These are phyloP conservation scores for Pseudocercospora macadamiae DNA, from an alignment of 2,329 filamentous ascomycete genomes.

Conservation along the genomic window DNA sequence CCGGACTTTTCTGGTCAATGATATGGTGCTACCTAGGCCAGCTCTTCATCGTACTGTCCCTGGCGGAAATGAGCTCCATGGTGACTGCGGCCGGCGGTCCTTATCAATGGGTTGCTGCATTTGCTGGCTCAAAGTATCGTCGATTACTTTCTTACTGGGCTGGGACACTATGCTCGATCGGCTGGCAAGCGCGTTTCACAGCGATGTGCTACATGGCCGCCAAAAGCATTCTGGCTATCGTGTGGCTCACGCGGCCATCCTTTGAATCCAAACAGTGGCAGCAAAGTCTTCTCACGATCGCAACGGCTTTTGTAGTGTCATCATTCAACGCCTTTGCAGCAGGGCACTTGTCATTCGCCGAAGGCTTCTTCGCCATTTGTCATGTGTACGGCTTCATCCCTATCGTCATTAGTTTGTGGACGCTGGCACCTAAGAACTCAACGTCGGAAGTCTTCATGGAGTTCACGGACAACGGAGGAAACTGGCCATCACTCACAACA, in stretches of 20 bases:
- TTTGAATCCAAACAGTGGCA: constrained; percentile 31
- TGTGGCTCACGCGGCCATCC: constrained; percentile 43
- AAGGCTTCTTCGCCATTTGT: constrained; percentile 37
- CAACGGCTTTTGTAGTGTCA: constrained; percentile 24
- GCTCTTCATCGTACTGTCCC: constrained; percentile 37
- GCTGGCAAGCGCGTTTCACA: constrained; percentile 51
- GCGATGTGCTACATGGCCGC: constrained; percentile 49
- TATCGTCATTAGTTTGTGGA: constrained; percentile 35
- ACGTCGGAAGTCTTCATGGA: constrained; percentile 33
- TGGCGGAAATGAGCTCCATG: constrained; percentile 42
- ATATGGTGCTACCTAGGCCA: constrained; percentile 34
- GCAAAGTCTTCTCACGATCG: constrained; percentile 31
- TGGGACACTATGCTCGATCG: constrained; percentile 37
- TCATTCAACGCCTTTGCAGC: constrained; percentile 37
- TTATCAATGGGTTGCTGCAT: constrained; percentile 44
- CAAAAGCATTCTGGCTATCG: constrained; percentile 50
- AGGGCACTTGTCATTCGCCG: constrained; percentile 33
- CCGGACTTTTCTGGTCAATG: constrained; percentile 37
- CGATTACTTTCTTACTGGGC: constrained; percentile 52
- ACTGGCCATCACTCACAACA: constrained; percentile 43
- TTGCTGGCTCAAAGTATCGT: constrained; percentile 46
- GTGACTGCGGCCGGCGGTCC: constrained; percentile 34
- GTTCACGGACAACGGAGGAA: constrained; percentile 44
- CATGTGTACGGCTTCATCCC: constrained; percentile 40
- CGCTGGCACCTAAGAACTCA: constrained; percentile 26